Conservation (phyloP, 2,329 filamentous ascomycete genomes). For the Apiospora phragmitis region DNA sequence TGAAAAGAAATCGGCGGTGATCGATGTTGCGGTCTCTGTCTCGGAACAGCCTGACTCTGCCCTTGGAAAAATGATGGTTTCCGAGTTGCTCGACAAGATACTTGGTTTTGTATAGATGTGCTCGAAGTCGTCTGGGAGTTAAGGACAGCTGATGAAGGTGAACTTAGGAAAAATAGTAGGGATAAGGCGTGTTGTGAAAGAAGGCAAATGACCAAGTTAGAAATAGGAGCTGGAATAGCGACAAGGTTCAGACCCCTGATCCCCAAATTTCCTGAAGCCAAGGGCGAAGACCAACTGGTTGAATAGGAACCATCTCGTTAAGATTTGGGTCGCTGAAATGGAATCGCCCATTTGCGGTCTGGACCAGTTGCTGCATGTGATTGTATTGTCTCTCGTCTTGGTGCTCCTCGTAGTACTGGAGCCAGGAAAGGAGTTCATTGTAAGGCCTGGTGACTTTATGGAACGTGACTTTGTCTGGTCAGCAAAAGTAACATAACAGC, state of each 20-base stretch:
- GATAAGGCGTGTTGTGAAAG: background rate
- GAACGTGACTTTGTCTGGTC: conserved; percentile 34
- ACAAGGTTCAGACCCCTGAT: conserved; percentile 15
- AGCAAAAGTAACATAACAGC: conserved; percentile 28
- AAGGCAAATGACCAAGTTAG: background rate
- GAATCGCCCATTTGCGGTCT: conserved; percentile 68
- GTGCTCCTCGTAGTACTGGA: conserved; percentile 44
- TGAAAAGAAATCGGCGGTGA: background rate
- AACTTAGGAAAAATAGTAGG: background rate
- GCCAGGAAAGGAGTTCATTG: conserved; percentile 40
- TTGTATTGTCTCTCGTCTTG: conserved; percentile 50
- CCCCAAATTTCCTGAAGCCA: conserved; percentile 56
- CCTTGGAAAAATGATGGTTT: background rate
- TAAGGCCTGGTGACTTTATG: conserved; percentile 39
- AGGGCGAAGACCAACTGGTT: conserved; percentile 50
- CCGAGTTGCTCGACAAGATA: background rate
- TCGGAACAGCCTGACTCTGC: background rate
- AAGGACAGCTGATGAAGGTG: background rate
- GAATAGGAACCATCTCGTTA: conserved; percentile 50
- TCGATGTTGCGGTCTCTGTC: background rate
- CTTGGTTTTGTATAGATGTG: background rate
- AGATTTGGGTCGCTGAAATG: conserved; percentile 62
- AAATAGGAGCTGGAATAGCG: background rate
- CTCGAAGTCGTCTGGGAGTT: background rate
- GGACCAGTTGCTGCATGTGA: conserved; percentile 62